These are phyloP conservation scores for Phytopythium ostracodes DNA, from an alignment of 352 stramenopile genomes.

Conservation along the genomic window DNA sequence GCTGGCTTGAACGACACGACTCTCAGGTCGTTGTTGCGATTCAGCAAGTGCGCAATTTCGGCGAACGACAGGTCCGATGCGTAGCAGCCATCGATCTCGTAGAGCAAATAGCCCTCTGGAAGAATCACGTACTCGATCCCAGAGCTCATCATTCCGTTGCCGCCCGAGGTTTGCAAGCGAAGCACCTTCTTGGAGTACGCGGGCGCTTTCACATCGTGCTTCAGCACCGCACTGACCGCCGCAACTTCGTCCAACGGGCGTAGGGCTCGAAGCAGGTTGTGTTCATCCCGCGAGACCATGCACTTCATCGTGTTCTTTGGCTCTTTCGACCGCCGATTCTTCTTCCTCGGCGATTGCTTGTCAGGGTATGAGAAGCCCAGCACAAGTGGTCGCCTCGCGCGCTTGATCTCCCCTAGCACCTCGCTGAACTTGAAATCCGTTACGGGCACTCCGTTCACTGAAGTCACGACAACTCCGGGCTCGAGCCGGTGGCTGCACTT, in stretches of 20 bases:
- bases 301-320: conserved; percentile 49
- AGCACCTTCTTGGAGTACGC: conserved; percentile 22
- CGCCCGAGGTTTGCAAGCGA: background rate
- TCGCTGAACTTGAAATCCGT: conserved; percentile 38
- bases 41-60: conserved; percentile 58
- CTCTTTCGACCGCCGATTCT: conserved; percentile 40
- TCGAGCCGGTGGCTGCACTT: conserved; percentile 33
- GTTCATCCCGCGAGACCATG: conserved; percentile 38
- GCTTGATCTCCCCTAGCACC: conserved; percentile 46
- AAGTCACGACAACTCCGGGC: conserved; percentile 54
- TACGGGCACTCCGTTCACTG: conserved; percentile 52
- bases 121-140: conserved; percentile 23
- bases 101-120: conserved; percentile 54
- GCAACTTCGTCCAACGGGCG: conserved; percentile 45
- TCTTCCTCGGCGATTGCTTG: conserved; percentile 16
- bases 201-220: conserved; percentile 33
- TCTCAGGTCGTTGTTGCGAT: conserved; percentile 36
- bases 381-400: conserved; percentile 36
- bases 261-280: conserved; percentile 39
- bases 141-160: background rate
- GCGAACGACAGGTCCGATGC: conserved; percentile 51
- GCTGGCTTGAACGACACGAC: conserved; percentile 59
- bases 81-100: conserved; percentile 59
- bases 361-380: conserved; percentile 53
- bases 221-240: conserved; percentile 46